A percentile compares a stretch with the other conserved stretches of the same genome.
Conservation (phyloP, 2,329 filamentous ascomycete genomes). For the Beauveria sp. region DNA sequence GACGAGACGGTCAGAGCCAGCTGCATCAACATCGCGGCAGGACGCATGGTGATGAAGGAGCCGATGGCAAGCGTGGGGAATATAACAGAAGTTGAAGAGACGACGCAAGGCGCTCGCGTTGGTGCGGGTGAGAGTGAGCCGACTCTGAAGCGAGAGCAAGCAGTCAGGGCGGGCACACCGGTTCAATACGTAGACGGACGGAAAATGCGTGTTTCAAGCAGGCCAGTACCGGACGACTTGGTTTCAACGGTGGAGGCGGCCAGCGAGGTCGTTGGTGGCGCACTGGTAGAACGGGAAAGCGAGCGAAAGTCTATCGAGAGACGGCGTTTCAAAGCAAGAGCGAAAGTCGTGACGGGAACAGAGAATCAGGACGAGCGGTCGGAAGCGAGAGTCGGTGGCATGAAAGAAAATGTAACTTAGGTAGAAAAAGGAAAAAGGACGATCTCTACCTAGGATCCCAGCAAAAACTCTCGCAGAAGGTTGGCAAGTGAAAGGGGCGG, state of each 20-base stretch:
- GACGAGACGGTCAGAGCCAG: constrained; percentile 44
- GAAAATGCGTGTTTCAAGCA: background rate
- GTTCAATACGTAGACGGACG: background rate
- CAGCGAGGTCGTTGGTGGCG: background rate
- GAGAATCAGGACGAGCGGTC: background rate
- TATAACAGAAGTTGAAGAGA: constrained; percentile 1
- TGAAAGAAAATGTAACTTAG: background rate
- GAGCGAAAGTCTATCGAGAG: background rate
- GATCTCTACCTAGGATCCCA: background rate
- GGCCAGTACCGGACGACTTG: background rate
- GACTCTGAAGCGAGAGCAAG: background rate
- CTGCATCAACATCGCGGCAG: constrained; percentile 36
- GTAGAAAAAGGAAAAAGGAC: background rate
- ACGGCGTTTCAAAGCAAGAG: background rate
- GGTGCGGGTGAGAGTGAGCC: background rate
- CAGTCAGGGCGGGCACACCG: background rate
- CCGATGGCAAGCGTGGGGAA: background rate
- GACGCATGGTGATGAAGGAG: constrained; percentile 36
- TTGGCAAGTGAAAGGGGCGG: constrained; percentile 3
- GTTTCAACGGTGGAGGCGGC: constrained; percentile 10
- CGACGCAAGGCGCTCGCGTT: background rate
- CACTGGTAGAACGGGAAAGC: background rate
- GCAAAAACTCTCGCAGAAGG: background rate
- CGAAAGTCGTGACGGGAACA: background rate
- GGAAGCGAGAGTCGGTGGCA: constrained; percentile 5